Evolutionary conservation across 2,329 filamentous ascomycete genomes (phyloP).

Genomic region (Apiospora phragmitis): DNA sequence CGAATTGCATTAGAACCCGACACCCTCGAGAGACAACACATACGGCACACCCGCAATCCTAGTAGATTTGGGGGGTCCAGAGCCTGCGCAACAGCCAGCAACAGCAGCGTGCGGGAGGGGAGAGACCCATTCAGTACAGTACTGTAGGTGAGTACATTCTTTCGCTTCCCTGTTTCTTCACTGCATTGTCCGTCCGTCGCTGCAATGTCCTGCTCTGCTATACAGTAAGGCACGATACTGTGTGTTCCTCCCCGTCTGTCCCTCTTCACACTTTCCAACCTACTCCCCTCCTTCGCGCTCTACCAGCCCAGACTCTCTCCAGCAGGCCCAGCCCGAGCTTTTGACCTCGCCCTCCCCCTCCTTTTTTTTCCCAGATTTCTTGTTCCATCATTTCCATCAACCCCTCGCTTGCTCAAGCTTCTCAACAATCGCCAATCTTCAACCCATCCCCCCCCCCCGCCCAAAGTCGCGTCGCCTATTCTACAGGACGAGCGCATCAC

Average conservation of each 20-base stretch:
- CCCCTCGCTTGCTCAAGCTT: conserved; percentile 25
- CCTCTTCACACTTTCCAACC: conserved; percentile 1
- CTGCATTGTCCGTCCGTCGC: not conserved
- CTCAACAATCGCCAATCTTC: conserved; percentile 24
- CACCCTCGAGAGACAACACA: conserved; percentile 3
- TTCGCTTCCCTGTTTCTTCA: not conserved
- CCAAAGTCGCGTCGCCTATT: conserved; percentile 25
- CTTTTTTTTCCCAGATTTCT: conserved; percentile 28
- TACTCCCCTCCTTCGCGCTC: not conserved
- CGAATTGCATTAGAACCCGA: conserved; percentile 7
- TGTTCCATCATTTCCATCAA: conserved; percentile 25
- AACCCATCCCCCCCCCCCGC: conserved; percentile 19
- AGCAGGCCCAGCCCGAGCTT: conserved; percentile 10
- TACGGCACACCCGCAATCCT: conserved; percentile 8
- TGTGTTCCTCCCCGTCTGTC: not conserved
- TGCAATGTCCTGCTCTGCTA: not conserved
- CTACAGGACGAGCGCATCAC: conserved; percentile 28
- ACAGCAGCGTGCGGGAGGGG: conserved; percentile 8
- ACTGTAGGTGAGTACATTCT: conserved; percentile 7
- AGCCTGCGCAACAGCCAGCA: conserved; percentile 5
- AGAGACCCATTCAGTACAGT: conserved; percentile 5
- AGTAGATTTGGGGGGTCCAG: conserved; percentile 1
- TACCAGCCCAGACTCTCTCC: conserved; percentile 4
- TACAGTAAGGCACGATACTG: conserved; percentile 3
- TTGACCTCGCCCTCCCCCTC: conserved; percentile 30